A percentile compares a stretch with the other conserved stretches of the same genome.
Conservation (phyloP, 495 filamentous ascomycete species). For the Tuber umbilicatum region DNA sequence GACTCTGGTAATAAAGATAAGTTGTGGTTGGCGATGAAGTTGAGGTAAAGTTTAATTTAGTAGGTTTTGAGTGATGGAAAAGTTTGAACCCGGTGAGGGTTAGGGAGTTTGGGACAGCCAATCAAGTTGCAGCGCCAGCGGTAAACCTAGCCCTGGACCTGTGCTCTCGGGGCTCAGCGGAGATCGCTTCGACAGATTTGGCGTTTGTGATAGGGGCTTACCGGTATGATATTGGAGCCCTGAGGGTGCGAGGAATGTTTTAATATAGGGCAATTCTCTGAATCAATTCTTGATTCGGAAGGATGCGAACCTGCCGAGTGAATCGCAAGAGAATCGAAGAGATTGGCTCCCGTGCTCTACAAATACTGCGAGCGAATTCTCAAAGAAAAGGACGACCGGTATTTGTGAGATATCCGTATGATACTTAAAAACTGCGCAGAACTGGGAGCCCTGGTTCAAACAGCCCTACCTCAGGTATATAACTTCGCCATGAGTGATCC, state of each 20-base stretch:
- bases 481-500: background rate
- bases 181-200: background rate
- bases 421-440: background rate
- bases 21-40: background rate
- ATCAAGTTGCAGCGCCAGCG: background rate
- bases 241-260: background rate
- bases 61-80: background rate
- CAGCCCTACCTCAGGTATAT: background rate
- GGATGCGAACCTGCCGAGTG: background rate
- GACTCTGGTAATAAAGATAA: background rate
- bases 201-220: background rate
- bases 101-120: background rate
- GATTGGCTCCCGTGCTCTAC: background rate
- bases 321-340: too few species aligned
- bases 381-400: background rate
- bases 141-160: background rate
- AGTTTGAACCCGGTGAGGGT: background rate
- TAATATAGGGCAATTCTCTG: background rate
- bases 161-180: too few species aligned
- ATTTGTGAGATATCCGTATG: background rate
- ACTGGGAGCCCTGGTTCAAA: background rate
- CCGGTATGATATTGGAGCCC: background rate
- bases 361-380: background rate
- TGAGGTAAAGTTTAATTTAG: background rate
- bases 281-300: background rate